Evolutionary conservation across 2,329 filamentous ascomycete species (phyloP).

Genomic region (Helotiales sp.): DNA sequence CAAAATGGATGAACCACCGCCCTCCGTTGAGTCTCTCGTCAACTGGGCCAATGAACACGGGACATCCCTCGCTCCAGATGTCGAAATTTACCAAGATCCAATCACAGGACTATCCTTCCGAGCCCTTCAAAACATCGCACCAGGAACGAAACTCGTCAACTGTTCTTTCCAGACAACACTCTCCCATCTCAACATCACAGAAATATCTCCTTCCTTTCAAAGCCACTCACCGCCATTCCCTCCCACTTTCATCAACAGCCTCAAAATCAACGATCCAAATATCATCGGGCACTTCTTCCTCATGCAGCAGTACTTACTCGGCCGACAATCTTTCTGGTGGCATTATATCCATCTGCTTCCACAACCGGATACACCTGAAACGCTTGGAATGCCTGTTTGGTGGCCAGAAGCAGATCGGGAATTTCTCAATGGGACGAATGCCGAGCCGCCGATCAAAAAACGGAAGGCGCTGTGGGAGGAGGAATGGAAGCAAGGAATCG

Average conservation of each 20-base stretch:
- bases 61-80: slow-evolving; percentile 54
- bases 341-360: slow-evolving; percentile 71
- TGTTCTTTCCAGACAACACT: slow-evolving; percentile 60
- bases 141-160: slow-evolving; percentile 50
- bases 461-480: slow-evolving; percentile 35
- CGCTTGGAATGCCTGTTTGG: slow-evolving; percentile 64
- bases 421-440: slow-evolving; percentile 49
- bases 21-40: slow-evolving; percentile 29
- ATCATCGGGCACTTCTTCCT: slow-evolving; percentile 71
- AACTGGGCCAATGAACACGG: slow-evolving; percentile 55
- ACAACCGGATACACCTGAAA: slow-evolving; percentile 56
- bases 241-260: slow-evolving; percentile 52
- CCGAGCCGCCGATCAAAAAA: slow-evolving; percentile 36
- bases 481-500: slow-evolving; percentile 36
- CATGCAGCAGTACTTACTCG: slow-evolving; percentile 67
- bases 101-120: slow-evolving; percentile 59
- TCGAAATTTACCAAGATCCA: slow-evolving; percentile 59
- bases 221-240: slow-evolving; percentile 50
- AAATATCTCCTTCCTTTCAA: slow-evolving; percentile 40
- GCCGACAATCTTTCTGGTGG: slow-evolving; percentile 65
- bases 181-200: slow-evolving; percentile 63
- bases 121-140: slow-evolving; percentile 28
- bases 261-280: slow-evolving; percentile 53
- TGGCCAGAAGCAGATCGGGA: slow-evolving; percentile 66
- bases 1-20: background rate